These are phyloP conservation scores for Lathyrus aphaca DNA, from an alignment of 306 rosid genomes.

Conservation along the genomic window DNA sequence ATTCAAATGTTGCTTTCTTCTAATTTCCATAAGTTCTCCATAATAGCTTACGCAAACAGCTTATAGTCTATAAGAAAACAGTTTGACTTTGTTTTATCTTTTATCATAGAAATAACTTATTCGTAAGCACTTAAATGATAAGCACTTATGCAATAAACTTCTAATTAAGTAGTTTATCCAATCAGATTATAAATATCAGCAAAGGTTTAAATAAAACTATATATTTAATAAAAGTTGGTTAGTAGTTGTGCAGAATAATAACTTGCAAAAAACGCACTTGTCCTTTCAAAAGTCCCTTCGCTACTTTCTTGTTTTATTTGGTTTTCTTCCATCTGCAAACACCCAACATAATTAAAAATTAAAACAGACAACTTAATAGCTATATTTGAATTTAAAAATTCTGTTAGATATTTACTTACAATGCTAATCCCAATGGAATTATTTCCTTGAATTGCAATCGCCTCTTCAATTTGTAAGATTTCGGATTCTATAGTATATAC, in stretches of 20 bases:
- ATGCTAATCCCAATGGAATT: constrained; percentile 54
- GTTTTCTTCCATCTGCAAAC: constrained; percentile 67
- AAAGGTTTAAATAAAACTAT: constrained; percentile 16
- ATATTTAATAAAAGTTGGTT: background rate
- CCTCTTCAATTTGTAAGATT: constrained; percentile 88
- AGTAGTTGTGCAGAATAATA: constrained; percentile 35
- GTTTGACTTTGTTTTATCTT: background rate
- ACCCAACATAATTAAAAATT: constrained; percentile 40
- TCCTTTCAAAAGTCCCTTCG: constrained; percentile 55
- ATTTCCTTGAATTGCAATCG: constrained; percentile 83
- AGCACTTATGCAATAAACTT: background rate
- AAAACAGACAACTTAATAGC: constrained; percentile 35
- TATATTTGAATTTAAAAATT: constrained; percentile 2
- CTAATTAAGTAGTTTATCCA: background rate
- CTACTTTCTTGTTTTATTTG: constrained; percentile 62
- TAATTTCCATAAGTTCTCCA: background rate
- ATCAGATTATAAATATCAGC: constrained; percentile 21
- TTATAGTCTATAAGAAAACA: background rate
- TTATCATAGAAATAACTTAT: background rate
- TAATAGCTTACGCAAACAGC: background rate
- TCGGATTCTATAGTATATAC: constrained; percentile 83
- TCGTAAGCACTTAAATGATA: too few relatives aligned
- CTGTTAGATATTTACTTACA: constrained; percentile 53
- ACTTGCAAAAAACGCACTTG: constrained; percentile 17
- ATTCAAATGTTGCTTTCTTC: background rate